Evolutionary conservation across 2,329 filamentous ascomycete genomes (phyloP).

Genomic region (Trichoderma harzianum): DNA sequence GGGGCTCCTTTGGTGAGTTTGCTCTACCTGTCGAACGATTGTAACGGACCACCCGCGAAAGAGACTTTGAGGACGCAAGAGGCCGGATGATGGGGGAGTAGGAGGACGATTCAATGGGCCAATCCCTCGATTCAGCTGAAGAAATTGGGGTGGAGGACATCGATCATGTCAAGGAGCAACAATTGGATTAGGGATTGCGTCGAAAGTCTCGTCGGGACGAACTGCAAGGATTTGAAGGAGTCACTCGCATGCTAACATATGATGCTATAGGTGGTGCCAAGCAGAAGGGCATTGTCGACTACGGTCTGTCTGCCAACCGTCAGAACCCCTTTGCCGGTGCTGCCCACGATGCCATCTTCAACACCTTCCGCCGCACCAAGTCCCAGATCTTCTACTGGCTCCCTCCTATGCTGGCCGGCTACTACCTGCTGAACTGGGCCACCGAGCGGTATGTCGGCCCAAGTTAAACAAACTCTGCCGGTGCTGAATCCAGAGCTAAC

Average conservation of each 20-base stretch:
- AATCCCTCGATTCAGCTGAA: background rate
- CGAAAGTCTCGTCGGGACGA: background rate
- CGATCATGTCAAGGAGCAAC: background rate
- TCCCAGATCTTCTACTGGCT: slow-evolving; percentile 85
- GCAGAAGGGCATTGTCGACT: slow-evolving; percentile 65
- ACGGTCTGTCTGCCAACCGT: slow-evolving; percentile 80
- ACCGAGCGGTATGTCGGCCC: slow-evolving; percentile 68
- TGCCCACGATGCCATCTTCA: slow-evolving; percentile 83
- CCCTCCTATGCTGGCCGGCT: slow-evolving; percentile 73
- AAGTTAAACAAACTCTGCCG: background rate
- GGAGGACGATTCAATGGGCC: background rate
- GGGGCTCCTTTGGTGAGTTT: slow-evolving; percentile 71
- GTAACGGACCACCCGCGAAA: background rate
- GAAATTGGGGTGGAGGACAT: background rate
- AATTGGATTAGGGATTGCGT: background rate
- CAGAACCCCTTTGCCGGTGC: slow-evolving; percentile 82
- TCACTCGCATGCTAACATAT: slow-evolving; percentile 1
- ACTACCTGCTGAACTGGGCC: slow-evolving; percentile 87
- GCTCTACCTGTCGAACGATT: slow-evolving; percentile 12
- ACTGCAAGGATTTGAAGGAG: background rate
- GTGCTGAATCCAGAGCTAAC: background rate
- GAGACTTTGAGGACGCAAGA: background rate
- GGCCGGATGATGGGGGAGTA: background rate
- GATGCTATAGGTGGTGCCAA: slow-evolving; percentile 49
- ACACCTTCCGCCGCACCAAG: slow-evolving; percentile 83